Conservation (phyloP, 768 basidiomycete species). For the Tricholoma sp. region DNA sequence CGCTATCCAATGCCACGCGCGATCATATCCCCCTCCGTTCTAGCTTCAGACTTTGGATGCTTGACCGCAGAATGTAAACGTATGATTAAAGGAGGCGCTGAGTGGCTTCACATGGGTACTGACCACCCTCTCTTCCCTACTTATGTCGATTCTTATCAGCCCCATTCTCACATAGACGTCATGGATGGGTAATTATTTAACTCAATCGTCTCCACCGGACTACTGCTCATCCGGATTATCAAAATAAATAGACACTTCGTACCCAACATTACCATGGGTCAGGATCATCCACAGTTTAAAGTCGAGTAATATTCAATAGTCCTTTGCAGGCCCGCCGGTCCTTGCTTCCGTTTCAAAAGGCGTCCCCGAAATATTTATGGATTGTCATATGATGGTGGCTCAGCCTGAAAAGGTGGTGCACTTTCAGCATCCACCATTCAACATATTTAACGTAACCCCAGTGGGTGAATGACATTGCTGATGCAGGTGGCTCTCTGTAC, state of each 20-base stretch:
- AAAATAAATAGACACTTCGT: constrained; percentile 79
- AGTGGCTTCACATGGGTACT: constrained; percentile 97
- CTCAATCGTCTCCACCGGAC: background rate
- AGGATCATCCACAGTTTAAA: constrained; percentile 18
- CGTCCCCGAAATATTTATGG: constrained; percentile 97
- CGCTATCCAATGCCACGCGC: constrained; percentile 62
- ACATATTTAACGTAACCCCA: constrained; percentile 25
- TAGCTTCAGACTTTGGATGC: constrained; percentile 96
- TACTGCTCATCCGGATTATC: constrained; percentile 8
- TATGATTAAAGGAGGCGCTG: constrained; percentile 92
- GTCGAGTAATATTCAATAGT: constrained; percentile 7
- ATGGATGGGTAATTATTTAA: constrained; percentile 86
- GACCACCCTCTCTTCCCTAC: constrained; percentile 5
- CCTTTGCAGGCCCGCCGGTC: constrained; percentile 70
- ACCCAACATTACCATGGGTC: constrained; percentile 97
- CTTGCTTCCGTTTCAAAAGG: constrained; percentile 80
- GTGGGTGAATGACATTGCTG: constrained; percentile 97
- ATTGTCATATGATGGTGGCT: constrained; percentile 99
- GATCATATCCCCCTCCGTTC: constrained; percentile 95
- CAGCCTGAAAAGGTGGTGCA: constrained; percentile 76
- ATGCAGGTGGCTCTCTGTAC: constrained; percentile 91
- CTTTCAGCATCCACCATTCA: background rate
- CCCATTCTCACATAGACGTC: constrained; percentile 54
- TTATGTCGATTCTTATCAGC: constrained; percentile 6
- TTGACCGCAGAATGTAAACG: constrained; percentile 92